These are phyloP conservation scores for Salix viminalis DNA, from an alignment of 345 rosid species.

Conservation along the genomic window DNA sequence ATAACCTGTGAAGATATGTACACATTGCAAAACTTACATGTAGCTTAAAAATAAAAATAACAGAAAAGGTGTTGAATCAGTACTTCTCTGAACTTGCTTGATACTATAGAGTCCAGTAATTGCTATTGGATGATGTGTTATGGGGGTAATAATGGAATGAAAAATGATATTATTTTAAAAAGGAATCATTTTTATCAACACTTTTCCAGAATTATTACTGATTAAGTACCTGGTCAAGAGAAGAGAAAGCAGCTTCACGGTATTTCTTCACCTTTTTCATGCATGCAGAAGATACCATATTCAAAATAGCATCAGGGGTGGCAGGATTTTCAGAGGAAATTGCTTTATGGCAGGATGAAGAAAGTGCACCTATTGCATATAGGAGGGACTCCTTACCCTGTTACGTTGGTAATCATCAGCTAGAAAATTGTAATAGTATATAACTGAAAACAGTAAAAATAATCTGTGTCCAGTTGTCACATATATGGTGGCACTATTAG, in stretches of 20 bases:
- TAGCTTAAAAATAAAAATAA: background rate
- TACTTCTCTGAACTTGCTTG: too few species aligned
- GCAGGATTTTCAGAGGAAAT: constrained; percentile 58
- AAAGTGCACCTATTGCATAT: constrained; percentile 73
- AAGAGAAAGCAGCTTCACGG: constrained; percentile 72
- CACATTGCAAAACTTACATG: background rate
- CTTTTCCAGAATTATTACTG: background rate
- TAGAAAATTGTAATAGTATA: background rate
- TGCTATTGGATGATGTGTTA: too few species aligned
- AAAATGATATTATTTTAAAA: background rate
- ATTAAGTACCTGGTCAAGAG: constrained; percentile 65
- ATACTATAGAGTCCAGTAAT: too few species aligned
- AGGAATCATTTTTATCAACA: background rate
- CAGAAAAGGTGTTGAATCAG: background rate
- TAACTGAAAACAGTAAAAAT: background rate
- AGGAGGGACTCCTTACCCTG: constrained; percentile 92
- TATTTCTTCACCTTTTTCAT: constrained; percentile 69
- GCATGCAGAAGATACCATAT: constrained; percentile 66
- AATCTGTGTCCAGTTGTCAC: background rate
- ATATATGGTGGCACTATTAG: background rate
- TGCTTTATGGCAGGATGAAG: constrained; percentile 68
- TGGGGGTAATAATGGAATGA: background rate
- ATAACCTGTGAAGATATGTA: constrained; percentile 49
- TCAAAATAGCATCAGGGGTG: constrained; percentile 54
- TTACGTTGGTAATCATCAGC: constrained; percentile 15